These are phyloP conservation scores for Allomyces javanicus DNA, from an alignment of 192 early-diverging fungal genomes.

Conservation along the genomic window DNA sequence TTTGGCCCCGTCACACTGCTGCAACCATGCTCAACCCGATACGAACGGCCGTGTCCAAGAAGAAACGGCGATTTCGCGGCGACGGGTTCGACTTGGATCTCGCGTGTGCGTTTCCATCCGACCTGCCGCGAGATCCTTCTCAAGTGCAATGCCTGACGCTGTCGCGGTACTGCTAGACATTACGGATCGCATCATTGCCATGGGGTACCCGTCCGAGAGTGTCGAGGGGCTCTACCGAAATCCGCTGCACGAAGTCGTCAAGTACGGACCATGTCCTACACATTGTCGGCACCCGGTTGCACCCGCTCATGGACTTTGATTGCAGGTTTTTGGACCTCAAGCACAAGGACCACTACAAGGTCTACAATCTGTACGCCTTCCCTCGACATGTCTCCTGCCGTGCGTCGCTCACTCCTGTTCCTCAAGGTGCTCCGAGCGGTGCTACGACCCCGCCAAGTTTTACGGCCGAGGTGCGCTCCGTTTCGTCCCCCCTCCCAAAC, in stretches of 20 bases:
- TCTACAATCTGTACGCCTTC: constrained; percentile 34
- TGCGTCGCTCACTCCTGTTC: background rate
- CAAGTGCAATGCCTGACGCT: background rate
- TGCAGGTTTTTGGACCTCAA: constrained; percentile 27
- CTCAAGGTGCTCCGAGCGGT: constrained; percentile 27
- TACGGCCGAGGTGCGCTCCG: constrained; percentile 15
- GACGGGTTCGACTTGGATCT: constrained; percentile 23
- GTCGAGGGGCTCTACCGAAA: constrained; percentile 36
- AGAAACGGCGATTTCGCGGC: constrained; percentile 11
- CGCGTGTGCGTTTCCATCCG: constrained; percentile 10
- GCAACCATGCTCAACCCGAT: background rate
- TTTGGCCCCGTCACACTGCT: no score
- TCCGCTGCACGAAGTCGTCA: constrained; percentile 26
- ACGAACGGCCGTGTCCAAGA: background rate
- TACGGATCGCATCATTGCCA: constrained; percentile 29
- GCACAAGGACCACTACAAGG: constrained; percentile 29
- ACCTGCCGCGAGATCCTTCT: background rate
- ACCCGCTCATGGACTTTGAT: background rate
- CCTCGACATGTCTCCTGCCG: background rate
- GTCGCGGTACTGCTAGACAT: constrained; percentile 16
- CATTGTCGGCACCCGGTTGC: background rate
- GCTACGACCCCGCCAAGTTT: constrained; percentile 23
- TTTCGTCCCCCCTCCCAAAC: background rate
- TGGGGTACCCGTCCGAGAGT: constrained; percentile 29
- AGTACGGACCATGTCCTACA: constrained; percentile 7